These are phyloP conservation scores for Anthoceros angustus DNA, from an alignment of 225 moss, liverwort and hornwort genomes.

Conservation along the genomic window DNA sequence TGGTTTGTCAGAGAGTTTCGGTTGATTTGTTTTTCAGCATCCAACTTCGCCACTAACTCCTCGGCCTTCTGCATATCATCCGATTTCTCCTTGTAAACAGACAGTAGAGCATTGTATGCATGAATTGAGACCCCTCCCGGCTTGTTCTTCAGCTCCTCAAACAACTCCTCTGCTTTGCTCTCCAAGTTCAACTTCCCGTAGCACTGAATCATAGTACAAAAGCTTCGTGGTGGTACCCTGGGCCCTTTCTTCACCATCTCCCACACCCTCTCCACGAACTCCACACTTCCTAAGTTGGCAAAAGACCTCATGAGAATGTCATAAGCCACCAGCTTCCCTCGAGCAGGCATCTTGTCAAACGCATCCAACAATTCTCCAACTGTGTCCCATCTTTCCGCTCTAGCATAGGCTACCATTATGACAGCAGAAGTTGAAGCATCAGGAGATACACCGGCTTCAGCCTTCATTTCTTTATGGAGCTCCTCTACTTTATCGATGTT, in stretches of 20 bases:
- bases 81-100: slow-evolving; percentile 22
- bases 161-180: slow-evolving; percentile 48
- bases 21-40: slow-evolving; percentile 15
- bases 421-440: slow-evolving; percentile 60
- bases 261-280: slow-evolving; percentile 54
- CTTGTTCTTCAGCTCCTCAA: slow-evolving; percentile 29
- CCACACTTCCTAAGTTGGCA: slow-evolving; percentile 40
- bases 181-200: slow-evolving; percentile 52
- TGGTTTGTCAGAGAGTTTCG: slow-evolving; percentile 39
- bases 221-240: slow-evolving; percentile 34
- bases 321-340: slow-evolving; percentile 28
- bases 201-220: slow-evolving; percentile 43
- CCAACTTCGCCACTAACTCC: slow-evolving; percentile 30
- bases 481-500: slow-evolving; percentile 46
- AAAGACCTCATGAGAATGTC: slow-evolving; percentile 53
- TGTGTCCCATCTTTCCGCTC: slow-evolving; percentile 34
- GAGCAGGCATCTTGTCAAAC: slow-evolving; percentile 28
- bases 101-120: slow-evolving; percentile 48
- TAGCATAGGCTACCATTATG: slow-evolving; percentile 35
- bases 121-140: slow-evolving; percentile 34
- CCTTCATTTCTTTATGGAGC: slow-evolving; percentile 40
- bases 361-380: slow-evolving; percentile 34
- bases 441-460: slow-evolving; percentile 35
- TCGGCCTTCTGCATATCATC: slow-evolving; percentile 43
- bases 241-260: slow-evolving; percentile 24